Percentiles rank a stretch among this genome's conserved stretches.
phyloP scores from a whole-genome alignment of 225 moss, liverwort and hornwort genomes.

The Climacium dendroides region DNA sequence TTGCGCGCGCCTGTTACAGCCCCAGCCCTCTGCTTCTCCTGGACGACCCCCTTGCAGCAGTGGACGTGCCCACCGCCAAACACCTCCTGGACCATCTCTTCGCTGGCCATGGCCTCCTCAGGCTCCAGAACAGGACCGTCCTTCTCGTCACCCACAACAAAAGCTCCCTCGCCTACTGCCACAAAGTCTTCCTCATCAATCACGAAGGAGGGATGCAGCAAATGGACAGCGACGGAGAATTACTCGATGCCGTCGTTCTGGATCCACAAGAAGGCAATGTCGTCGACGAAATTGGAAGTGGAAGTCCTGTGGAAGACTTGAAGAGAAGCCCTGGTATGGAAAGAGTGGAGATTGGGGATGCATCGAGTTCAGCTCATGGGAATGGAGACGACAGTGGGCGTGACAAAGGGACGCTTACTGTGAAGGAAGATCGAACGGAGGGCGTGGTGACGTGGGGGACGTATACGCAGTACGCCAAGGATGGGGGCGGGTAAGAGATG shows the following conservation, averaged over 20 bases:
- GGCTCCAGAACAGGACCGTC: conserved; percentile 40
- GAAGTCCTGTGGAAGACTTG: neutral
- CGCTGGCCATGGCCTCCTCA: conserved; percentile 28
- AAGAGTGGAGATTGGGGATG: neutral
- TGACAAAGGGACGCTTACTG: conserved; percentile 21
- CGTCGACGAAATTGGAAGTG: neutral
- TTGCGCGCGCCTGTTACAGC: conserved; percentile 78
- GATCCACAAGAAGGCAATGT: neutral
- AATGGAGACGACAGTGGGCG: neutral
- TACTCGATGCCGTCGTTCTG: neutral
- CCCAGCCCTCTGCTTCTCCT: conserved; percentile 38
- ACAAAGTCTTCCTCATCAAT: conserved; percentile 38
- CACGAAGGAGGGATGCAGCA: conserved; percentile 13
- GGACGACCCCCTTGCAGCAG: conserved; percentile 78
- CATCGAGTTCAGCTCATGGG: neutral
- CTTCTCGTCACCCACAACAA: conserved; percentile 75
- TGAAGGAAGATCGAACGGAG: conserved; percentile 53
- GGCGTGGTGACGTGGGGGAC: conserved; percentile 49
- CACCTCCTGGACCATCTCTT: conserved; percentile 65
- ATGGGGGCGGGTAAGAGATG: conserved; percentile 28
- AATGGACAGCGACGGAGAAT: conserved; percentile 8
- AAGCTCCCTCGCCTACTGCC: conserved; percentile 32
- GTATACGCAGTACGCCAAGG: conserved; percentile 30
- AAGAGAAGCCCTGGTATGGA: neutral
- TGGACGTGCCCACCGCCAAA: conserved; percentile 71